Evolutionary conservation across 345 rosid species (phyloP).

Genomic region (Aquilaria yunnanensis): DNA sequence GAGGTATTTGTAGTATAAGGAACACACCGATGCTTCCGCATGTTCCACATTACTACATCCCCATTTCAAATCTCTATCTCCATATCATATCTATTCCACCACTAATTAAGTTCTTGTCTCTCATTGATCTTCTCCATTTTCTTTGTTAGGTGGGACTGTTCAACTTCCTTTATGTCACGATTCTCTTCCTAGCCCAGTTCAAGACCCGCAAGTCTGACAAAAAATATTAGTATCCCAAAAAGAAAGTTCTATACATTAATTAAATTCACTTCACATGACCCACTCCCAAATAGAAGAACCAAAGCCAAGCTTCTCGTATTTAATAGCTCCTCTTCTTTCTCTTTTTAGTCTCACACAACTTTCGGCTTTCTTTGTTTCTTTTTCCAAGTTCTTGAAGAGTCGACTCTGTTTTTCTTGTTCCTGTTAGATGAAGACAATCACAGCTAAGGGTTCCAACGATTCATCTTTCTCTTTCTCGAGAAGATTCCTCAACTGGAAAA

Average conservation of each 20-base stretch:
- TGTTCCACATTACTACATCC: conserved; percentile 12
- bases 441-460: conserved; percentile 60
- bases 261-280: conserved; percentile 16
- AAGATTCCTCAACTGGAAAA: conserved; percentile 78
- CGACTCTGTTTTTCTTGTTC: neutral
- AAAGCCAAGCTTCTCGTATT: neutral
- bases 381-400: neutral
- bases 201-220: conserved; percentile 25
- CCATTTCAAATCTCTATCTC: conserved; percentile 1
- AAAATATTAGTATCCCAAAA: conserved; percentile 2
- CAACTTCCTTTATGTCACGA: conserved; percentile 51
- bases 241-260: neutral
- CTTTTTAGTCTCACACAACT: conserved; percentile 4
- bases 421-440: conserved; percentile 61
- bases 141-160: conserved; percentile 72
- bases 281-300: neutral
- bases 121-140: neutral
- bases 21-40: no score
- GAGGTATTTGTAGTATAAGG: no score
- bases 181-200: conserved; percentile 20
- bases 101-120: conserved; percentile 15
- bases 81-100: conserved; percentile 10
- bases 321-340: neutral
- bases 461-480: conserved; percentile 89
- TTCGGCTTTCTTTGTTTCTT: neutral